Evolutionary conservation across 2,329 filamentous ascomycete genomes (phyloP).

Genomic region (Fusarium bulbicola): DNA sequence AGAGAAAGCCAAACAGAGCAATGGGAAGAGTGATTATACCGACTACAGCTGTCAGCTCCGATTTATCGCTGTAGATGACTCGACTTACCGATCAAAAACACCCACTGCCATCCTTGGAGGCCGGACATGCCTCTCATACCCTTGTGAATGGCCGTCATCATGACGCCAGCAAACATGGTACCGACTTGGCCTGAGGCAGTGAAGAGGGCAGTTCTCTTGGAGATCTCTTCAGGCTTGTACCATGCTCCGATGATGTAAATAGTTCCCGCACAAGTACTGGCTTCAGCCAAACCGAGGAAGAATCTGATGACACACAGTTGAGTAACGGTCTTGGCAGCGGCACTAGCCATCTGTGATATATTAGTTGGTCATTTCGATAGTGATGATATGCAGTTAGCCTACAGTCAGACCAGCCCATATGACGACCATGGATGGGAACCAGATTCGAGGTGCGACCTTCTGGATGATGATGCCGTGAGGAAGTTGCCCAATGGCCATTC

Average conservation of each 20-base stretch:
- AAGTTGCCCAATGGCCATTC: conserved; percentile 62
- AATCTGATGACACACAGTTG: conserved; percentile 44
- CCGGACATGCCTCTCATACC: conserved; percentile 51
- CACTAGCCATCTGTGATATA: conserved; percentile 38
- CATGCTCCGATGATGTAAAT: conserved; percentile 56
- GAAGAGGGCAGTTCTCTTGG: conserved; percentile 68
- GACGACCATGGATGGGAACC: conserved; percentile 67
- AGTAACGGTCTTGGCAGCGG: conserved; percentile 42
- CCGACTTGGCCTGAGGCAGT: conserved; percentile 65
- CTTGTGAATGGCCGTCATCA: conserved; percentile 57
- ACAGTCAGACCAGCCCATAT: conserved; percentile 69
- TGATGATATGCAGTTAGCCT: rapidly evolving
- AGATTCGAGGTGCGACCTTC: conserved; percentile 66
- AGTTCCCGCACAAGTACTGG: conserved; percentile 43
- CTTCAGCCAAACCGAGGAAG: conserved; percentile 42
- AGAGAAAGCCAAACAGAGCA: conserved; percentile 35
- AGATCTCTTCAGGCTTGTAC: conserved; percentile 66
- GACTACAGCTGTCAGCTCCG: not conserved
- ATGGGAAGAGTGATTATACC: conserved; percentile 38
- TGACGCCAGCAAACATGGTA: conserved; percentile 66
- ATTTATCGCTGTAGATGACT: rapidly evolving
- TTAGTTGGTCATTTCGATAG: rapidly evolving
- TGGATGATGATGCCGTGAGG: conserved; percentile 67
- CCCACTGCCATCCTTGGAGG: conserved; percentile 59
- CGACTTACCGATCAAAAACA: conserved; percentile 37